Conservation (phyloP, 345 rosid genomes). For the Ailanthus altissimus region DNA sequence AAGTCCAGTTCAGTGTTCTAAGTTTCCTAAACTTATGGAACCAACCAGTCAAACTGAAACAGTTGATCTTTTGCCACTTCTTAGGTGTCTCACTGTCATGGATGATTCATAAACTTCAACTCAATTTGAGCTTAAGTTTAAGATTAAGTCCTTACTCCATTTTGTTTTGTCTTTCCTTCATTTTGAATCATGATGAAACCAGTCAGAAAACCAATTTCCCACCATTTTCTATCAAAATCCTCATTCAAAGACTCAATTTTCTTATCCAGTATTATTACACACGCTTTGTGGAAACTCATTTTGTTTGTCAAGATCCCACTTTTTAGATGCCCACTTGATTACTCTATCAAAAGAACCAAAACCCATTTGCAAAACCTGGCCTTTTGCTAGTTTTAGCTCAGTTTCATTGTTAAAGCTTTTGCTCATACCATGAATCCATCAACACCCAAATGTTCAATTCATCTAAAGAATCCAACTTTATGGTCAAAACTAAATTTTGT, state of each 20-base stretch:
- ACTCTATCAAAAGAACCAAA: constrained; percentile 13
- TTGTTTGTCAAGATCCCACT: background rate
- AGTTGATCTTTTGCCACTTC: background rate
- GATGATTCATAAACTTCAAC: too few relatives aligned
- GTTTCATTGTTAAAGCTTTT: background rate
- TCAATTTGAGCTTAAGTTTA: too few relatives aligned
- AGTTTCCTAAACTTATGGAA: constrained; percentile 4
- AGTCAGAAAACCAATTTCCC: constrained; percentile 12
- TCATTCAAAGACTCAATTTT: background rate
- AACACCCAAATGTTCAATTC: constrained; percentile 17
- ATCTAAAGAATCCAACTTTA: constrained; percentile 12
- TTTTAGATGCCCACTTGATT: background rate
- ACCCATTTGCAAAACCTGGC: constrained; percentile 10
- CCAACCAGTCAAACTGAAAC: constrained; percentile 3
- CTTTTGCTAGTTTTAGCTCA: background rate
- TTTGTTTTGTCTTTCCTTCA: too few relatives aligned
- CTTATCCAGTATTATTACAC: background rate
- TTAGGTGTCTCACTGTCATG: too few relatives aligned
- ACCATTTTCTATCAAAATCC: background rate
- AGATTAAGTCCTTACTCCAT: too few relatives aligned
- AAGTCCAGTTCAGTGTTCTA: background rate
- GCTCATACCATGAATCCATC: background rate
- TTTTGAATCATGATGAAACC: constrained; percentile 22
- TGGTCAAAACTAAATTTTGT: background rate
- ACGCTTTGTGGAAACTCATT: background rate